Base-by-base conservation (phyloP, 2,329 filamentous ascomycete species). In the Pleurostoma richardsiae region DNA sequence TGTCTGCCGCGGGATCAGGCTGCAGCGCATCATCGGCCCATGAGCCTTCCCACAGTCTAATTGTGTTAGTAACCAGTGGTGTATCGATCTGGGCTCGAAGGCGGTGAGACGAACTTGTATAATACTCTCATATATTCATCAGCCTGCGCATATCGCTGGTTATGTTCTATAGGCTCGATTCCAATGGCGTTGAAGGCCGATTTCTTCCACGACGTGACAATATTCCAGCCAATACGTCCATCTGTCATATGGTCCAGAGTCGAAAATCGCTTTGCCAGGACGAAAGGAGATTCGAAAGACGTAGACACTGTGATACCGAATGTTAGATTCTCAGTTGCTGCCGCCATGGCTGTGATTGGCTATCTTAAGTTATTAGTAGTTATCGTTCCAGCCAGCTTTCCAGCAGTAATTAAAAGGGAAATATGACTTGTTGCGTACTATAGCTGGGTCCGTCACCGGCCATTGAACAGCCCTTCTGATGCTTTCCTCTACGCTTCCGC, bases 161-260 rank as follows among this genome's bases (percentile, higher is more conserved):
- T n/a, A 36, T 36, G 33, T 36, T 36, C 33, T 8, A 36, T n/a
- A 8, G 33, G 33, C n/a, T 36, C 33, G n/a, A 36, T 36, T 8
- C 33, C 33, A 36, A 36, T 36, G 8, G 33, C 33, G 8, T 36
- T 36, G 33, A 36, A 36, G 33, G 8, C 33, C 33, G 33, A 36
- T 8, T 8, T n/a, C 26, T n/a, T 41, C 39, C 39, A 41, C 7
- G 11, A n/a, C 7, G 43, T 44, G 10, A 44, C 43, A 27, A 44
- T 44, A 31, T 44, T 44, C 43, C 43, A 54, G 8, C 33, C 33
- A 36, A 36, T 41, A 31, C 52, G 51, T 4, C 52, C 52, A 10
- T 40, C 26, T 2, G 50, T 54, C 8, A 54, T 19, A 39, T 54
- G 50, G 42, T 54, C 52, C 3, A 54, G 47, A 7, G 52, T 51